Percentiles rank a stretch among this genome's conserved stretches.
Conservation (phyloP, 345 rosid species). For the Turnera subulata region DNA sequence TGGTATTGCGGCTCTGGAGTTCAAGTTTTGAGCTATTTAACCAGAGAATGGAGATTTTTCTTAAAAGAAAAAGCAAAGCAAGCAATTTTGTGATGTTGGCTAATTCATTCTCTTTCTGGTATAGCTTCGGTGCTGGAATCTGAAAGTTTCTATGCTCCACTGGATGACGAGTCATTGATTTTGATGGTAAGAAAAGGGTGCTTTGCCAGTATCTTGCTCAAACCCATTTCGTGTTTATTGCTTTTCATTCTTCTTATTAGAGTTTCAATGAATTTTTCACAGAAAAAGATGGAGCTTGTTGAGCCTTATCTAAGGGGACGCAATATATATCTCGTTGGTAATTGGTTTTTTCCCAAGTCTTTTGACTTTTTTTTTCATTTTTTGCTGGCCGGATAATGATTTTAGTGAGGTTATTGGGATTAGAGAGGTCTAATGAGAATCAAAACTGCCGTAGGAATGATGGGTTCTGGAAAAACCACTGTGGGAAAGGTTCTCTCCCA, state of each 20-base stretch:
- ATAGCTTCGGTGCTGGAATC: slow-evolving; percentile 58
- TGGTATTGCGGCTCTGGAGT: too few species aligned
- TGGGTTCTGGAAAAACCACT: slow-evolving; percentile 98
- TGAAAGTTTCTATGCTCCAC: slow-evolving; percentile 32
- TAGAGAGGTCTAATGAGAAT: background rate
- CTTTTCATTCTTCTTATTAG: slow-evolving; percentile 22
- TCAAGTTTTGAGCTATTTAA: too few species aligned
- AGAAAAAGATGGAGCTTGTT: slow-evolving; percentile 74
- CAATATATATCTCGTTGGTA: slow-evolving; percentile 89
- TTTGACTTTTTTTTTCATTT: slow-evolving; percentile 7
- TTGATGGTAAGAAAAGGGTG: slow-evolving; percentile 48
- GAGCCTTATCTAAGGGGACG: slow-evolving; percentile 69
- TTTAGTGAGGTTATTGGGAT: slow-evolving; percentile 8
- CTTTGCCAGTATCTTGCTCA: background rate
- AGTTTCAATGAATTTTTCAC: slow-evolving; percentile 35
- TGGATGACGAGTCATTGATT: slow-evolving; percentile 49
- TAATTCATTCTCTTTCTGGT: slow-evolving; percentile 10
- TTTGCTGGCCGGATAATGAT: slow-evolving; percentile 1
- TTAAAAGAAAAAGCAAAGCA: too few species aligned
- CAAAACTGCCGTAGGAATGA: slow-evolving; percentile 54
- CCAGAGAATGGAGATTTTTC: too few species aligned
- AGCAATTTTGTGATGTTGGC: too few species aligned
- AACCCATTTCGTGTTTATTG: background rate
- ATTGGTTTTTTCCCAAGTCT: slow-evolving; percentile 36
- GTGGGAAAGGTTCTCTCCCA: slow-evolving; percentile 76